Percentiles rank a stretch among this genome's conserved stretches.
phyloP scores from a whole-genome alignment of 2,329 filamentous ascomycete genomes.

The Lachnellula hyalina region DNA sequence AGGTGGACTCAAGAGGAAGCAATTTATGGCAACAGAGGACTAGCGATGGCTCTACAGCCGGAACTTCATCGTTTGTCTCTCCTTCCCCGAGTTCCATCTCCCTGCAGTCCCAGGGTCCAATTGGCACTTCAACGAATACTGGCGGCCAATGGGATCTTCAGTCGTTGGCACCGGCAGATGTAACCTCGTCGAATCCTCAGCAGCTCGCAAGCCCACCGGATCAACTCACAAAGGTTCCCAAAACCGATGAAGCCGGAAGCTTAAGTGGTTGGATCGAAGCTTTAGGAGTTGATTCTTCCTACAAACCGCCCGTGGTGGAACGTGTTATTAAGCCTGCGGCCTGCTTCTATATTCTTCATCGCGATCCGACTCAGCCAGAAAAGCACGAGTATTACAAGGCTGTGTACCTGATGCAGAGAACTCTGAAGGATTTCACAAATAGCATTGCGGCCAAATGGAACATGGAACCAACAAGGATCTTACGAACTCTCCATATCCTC shows the following conservation, averaged over 20 bases:
- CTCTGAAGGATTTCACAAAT: constrained; percentile 65
- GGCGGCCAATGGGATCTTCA: constrained; percentile 53
- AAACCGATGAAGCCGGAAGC: constrained; percentile 56
- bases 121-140: constrained; percentile 29
- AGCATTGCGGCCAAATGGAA: constrained; percentile 75
- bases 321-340: constrained; percentile 67
- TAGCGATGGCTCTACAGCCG: constrained; percentile 53
- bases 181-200: constrained; percentile 35
- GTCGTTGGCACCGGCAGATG: constrained; percentile 45
- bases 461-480: constrained; percentile 66
- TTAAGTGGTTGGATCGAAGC: constrained; percentile 85
- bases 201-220: constrained; percentile 42
- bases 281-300: constrained; percentile 79
- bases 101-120: constrained; percentile 51
- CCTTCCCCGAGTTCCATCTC: constrained; percentile 63
- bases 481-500: constrained; percentile 68
- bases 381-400: constrained; percentile 67
- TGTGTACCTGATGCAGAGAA: constrained; percentile 77
- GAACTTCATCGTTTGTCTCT: constrained; percentile 57
- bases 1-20: constrained; percentile 36
- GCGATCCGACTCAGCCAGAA: constrained; percentile 40
- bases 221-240: constrained; percentile 50
- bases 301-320: constrained; percentile 70
- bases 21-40: constrained; percentile 37
- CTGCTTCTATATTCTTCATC: constrained; percentile 76